These are phyloP conservation scores for Hyphopichia pseudoburtonii DNA, from an alignment of 1,139 yeast species.

Conservation along the genomic window DNA sequence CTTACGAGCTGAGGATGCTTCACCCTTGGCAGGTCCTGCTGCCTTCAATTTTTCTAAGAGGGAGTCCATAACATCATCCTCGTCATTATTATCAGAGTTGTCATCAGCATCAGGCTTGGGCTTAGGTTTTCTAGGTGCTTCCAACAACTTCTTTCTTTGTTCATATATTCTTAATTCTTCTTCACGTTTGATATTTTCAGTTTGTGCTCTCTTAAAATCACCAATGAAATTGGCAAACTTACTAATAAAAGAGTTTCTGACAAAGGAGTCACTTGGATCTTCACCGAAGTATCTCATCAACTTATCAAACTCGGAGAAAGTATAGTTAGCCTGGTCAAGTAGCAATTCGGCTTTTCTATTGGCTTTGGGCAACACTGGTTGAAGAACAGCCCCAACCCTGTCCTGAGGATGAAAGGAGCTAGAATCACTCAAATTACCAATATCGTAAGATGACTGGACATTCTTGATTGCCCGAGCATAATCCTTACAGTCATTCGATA, in stretches of 20 bases:
- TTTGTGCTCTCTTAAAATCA: constrained; percentile 75
- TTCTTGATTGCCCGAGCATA: constrained; percentile 59
- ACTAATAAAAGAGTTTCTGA: constrained; percentile 65
- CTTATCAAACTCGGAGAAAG: constrained; percentile 66
- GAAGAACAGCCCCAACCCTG: constrained; percentile 58
- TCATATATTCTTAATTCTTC: constrained; percentile 79
- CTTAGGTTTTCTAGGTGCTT: constrained; percentile 34
- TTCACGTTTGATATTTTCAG: constrained; percentile 75
- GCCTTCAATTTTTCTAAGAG: constrained; percentile 70
- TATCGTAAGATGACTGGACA: constrained; percentile 69
- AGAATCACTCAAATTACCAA: constrained; percentile 75
- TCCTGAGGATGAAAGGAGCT: constrained; percentile 76
- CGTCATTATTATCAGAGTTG: constrained; percentile 41
- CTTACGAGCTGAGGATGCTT: constrained; percentile 77
- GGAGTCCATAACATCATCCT: constrained; percentile 69
- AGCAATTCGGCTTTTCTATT: constrained; percentile 64
- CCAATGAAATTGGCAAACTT: constrained; percentile 71
- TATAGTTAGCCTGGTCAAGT: constrained; percentile 60
- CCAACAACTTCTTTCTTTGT: constrained; percentile 64
- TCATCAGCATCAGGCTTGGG: constrained; percentile 19
- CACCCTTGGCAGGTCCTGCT: constrained; percentile 70
- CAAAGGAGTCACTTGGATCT: constrained; percentile 67
- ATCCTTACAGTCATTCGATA: constrained; percentile 60
- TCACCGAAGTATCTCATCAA: constrained; percentile 78
- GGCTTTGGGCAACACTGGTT: constrained; percentile 68